These are phyloP conservation scores for Bauhinia variegata DNA, from an alignment of 306 rosid genomes.

Conservation along the genomic window DNA sequence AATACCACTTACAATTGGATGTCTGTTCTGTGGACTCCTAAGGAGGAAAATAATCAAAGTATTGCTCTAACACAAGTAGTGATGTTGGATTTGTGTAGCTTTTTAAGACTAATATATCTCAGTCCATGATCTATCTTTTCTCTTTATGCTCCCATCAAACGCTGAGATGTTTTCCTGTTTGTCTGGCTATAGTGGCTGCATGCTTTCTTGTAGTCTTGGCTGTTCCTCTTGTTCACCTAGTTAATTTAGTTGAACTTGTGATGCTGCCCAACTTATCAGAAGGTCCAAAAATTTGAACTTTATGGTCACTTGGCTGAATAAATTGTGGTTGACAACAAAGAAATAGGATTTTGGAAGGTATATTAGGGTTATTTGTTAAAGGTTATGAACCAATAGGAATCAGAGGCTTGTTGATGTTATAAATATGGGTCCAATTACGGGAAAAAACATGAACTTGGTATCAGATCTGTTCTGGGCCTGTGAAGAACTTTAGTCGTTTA, in stretches of 20 bases:
- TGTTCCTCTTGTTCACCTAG: slow-evolving; percentile 12
- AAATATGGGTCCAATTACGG: slow-evolving; percentile 4
- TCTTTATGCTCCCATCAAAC: background rate
- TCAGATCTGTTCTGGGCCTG: slow-evolving; percentile 1
- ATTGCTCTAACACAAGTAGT: background rate
- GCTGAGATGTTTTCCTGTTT: slow-evolving; percentile 19
- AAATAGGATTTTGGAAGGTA: slow-evolving; percentile 3
- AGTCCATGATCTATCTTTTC: slow-evolving; percentile 22
- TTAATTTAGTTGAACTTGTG: background rate
- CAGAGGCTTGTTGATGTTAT: background rate
- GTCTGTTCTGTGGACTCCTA: background rate
- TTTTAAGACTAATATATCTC: slow-evolving; percentile 1
- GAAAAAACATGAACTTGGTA: background rate
- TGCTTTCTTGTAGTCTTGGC: background rate
- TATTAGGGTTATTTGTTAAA: background rate
- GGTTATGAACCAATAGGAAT: background rate
- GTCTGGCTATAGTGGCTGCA: background rate
- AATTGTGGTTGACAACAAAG: background rate
- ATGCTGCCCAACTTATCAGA: background rate
- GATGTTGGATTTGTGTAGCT: background rate
- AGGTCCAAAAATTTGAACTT: background rate
- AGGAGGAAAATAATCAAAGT: background rate
- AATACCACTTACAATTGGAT: slow-evolving; percentile 11
- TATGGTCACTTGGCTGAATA: background rate
- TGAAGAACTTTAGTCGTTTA: background rate